Percentiles rank a stretch among this genome's conserved stretches.
Evolutionary conservation across 1,284 basidiomycete genomes (phyloP).

Genomic region (Gomphus bonarii): DNA sequence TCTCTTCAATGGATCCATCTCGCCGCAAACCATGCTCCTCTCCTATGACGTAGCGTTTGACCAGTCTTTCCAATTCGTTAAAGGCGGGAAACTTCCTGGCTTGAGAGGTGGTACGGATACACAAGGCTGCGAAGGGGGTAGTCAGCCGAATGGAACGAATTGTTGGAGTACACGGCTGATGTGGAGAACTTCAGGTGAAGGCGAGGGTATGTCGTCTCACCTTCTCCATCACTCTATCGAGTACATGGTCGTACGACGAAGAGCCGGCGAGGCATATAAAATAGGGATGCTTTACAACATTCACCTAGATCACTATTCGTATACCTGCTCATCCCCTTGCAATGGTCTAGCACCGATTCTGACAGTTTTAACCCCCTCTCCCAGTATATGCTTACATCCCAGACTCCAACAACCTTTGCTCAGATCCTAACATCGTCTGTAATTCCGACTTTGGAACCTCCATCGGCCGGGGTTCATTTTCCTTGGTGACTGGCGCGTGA

Average conservation of each 20-base stretch:
- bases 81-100: conserved; percentile 40
- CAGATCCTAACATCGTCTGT: conserved; percentile 20
- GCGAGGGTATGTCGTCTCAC: conserved; percentile 27
- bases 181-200: conserved; percentile 32
- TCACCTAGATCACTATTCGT: neutral
- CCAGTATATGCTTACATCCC: conserved; percentile 58
- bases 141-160: conserved; percentile 28
- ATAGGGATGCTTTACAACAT: neutral
- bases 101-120: conserved; percentile 31
- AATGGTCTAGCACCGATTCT: neutral
- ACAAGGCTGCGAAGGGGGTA: conserved; percentile 31
- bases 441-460: conserved; percentile 35
- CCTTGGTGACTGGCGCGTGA: conserved; percentile 40
- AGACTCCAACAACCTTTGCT: conserved; percentile 30
- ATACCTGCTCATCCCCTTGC: neutral
- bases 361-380: neutral
- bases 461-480: conserved; percentile 29
- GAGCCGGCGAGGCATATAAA: neutral
- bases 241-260: neutral
- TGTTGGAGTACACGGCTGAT: conserved; percentile 38
- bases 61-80: conserved; percentile 36
- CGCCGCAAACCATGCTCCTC: conserved; percentile 47
- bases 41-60: conserved; percentile 68
- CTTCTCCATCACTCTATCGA: neutral
- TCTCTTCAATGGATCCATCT: conserved; percentile 43